Evolutionary conservation across 345 rosid genomes (phyloP), one percentile per base, ranked within the genome.

Genomic region (Melastoma malabathricum): DNA sequence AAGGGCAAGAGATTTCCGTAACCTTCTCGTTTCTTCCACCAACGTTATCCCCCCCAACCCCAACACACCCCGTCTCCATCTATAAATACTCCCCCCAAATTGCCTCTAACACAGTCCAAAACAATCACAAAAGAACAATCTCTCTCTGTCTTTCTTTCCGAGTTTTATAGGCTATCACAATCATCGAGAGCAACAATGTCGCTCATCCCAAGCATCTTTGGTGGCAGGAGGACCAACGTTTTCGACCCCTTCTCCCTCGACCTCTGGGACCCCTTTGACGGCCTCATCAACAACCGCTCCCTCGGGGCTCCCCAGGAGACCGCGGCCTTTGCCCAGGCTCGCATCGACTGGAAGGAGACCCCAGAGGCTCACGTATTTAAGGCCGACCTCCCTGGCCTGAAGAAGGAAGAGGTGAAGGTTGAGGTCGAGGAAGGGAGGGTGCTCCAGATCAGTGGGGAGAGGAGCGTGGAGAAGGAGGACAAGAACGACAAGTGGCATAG

Each of bases 361-460:
- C 62, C 62, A 14, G 66, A 61, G 27, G 66, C 66, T 0, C 71
- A 66, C 45, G 56, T 66, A 15, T 61, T 66, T 47, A 57, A 47
- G 62, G 66, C 56, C 3, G 71, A 66, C 44, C 66, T 66, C 46
- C 70, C 70, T 0, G 70, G 70, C 49, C 57, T 66, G 10, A 66
- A 52, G 66, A 66, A 66, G 50, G 70, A 65, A 17, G 69, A 65
- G 27, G 57, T 65, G 8, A 59, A 59, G 54, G 70, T 66, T 4
- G 65, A 60, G 51, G 54, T 66, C 10, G 62, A 66, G 27, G 66
- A 60, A 1, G 70, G 60, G 4, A 61, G 61, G 51, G 70, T 66
- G 31, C 62, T 66, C 41, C 70, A 61, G 70, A 66, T 66, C 7
- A 56, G 62, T 12, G 70, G 66, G 46, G 70, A 66, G 62, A 48